Percentiles rank a stretch among this genome's conserved stretches.
Evolutionary conservation across 139 green algal genomes (phyloP).

Genomic region (Gonium pectorale): DNA sequence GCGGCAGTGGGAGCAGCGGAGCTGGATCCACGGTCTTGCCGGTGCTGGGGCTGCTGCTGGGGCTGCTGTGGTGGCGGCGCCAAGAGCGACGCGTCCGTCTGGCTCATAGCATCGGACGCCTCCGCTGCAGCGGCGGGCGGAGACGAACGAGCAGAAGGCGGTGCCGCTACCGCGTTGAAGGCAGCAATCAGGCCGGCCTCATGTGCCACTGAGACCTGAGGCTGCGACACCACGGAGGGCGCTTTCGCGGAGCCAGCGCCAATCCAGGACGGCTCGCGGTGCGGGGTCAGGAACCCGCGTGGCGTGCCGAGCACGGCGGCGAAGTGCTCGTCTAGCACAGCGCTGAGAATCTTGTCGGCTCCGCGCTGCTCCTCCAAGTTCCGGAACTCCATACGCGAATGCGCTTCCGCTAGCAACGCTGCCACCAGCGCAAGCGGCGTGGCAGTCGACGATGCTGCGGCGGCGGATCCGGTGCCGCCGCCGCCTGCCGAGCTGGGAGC

Average conservation of each 20-base stretch:
- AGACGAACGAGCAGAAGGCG: too few relatives aligned
- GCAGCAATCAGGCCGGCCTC: too few relatives aligned
- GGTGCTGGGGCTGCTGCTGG: too few relatives aligned
- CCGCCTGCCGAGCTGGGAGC: neutral
- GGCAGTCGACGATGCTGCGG: neutral
- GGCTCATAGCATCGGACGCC: too few relatives aligned
- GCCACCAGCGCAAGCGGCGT: slow-evolving; percentile 9
- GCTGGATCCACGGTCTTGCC: too few relatives aligned
- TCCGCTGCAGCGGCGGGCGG: too few relatives aligned
- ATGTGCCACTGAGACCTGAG: too few relatives aligned
- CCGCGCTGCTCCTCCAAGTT: slow-evolving; percentile 34
- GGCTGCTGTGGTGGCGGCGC: too few relatives aligned
- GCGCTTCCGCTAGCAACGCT: slow-evolving; percentile 14
- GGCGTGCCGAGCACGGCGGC: slow-evolving; percentile 28
- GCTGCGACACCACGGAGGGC: too few relatives aligned
- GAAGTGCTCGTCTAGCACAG: slow-evolving; percentile 43
- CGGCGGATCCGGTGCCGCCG: neutral
- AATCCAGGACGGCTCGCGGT: neutral
- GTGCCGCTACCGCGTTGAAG: too few relatives aligned
- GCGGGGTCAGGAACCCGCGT: slow-evolving; percentile 23
- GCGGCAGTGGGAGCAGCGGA: too few relatives aligned
- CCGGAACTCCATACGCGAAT: slow-evolving; percentile 27
- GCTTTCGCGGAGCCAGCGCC: neutral
- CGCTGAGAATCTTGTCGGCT: slow-evolving; percentile 29
- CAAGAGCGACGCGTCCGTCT: too few relatives aligned